phyloP scores from a whole-genome alignment of 305 asterid genomes.

The Solanum hybrid region DNA sequence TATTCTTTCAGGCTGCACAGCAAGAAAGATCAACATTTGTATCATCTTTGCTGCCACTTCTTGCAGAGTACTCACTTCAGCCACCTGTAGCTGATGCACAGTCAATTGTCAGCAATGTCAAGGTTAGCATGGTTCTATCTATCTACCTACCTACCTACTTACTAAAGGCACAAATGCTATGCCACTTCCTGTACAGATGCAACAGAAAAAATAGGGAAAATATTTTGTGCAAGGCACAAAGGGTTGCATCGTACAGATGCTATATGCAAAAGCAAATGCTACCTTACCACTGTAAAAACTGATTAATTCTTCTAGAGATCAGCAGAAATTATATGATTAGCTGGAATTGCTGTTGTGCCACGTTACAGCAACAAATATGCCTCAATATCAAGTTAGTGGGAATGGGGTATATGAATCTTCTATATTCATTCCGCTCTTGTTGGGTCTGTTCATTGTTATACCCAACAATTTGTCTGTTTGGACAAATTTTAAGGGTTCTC shows the following conservation, averaged over 20 bases:
- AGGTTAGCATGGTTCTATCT: conserved; percentile 39
- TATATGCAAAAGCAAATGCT: not conserved
- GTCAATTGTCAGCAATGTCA: conserved; percentile 85
- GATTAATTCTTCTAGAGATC: not conserved
- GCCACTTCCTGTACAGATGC: not conserved
- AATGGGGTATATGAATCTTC: not conserved
- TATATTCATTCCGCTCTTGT: not conserved
- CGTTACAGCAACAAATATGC: not conserved
- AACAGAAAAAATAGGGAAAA: not conserved
- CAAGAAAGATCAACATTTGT: conserved; percentile 80
- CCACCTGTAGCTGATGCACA: conserved; percentile 89
- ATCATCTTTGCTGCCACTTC: conserved; percentile 84
- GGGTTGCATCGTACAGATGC: not conserved
- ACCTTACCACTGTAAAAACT: not conserved
- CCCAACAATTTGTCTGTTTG: not conserved
- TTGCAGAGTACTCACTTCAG: conserved; percentile 89
- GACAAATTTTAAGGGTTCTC: not conserved
- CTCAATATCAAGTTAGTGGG: not conserved
- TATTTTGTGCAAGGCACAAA: not conserved
- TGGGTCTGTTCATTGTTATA: not conserved
- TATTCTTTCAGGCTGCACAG: conserved; percentile 77
- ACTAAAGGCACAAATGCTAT: not conserved
- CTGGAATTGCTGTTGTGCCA: not conserved
- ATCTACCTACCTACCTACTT: not conserved
- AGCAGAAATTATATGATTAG: not conserved